Evolutionary conservation across 768 basidiomycete genomes (phyloP), one percentile per base, ranked within the genome.

Genomic region (Podaxis pistillaris): DNA sequence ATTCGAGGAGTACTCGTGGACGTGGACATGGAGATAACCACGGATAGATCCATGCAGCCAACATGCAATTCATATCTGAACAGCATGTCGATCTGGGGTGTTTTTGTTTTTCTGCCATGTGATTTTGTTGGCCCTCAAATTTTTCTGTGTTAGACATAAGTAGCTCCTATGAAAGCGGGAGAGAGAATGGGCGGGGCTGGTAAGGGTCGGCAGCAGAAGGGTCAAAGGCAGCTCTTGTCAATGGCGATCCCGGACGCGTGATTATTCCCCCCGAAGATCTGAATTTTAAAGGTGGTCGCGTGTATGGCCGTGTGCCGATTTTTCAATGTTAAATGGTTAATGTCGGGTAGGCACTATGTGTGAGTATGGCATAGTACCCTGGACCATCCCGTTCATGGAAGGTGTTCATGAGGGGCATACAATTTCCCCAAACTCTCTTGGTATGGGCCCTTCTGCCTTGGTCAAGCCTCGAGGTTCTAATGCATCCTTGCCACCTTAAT

Each of bases 121-220:
- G 19, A 19, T 13, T 24, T 26, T 1, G 9, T 22, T 26, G 49
- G 22, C 22, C 26, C 26, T 26, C 24, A 9, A 33, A 33, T 9
- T 26, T 50, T 6, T 22, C 26, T 28, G 7, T 28, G 12, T 12
- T 13, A 33, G 8, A 33, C 44, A 19, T 17, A 19, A 46, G n/a
- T 19, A 19, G n/a, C n/a, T 7, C 44, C 44, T 46, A 8, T 17
- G 44, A 46, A 19, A 46, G 44, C 44, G n/a, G 44, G 44, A n/a
- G 15, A 19, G 40, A 41, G 9, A 11, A 50, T 22, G 26, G 13
- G 49, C 49, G 49, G 15, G 46, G 13, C 24, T 8, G 22, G 5
- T 24, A 22, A 50, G 47, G 12, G 49, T 56, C 54, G 54, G 54
- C 3, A 15, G 12, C 54, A 56, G 54, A 56, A 56, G 54, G 54